Conservation (phyloP, 2,329 filamentous ascomycete genomes). For the Sodiomyces alkalinus region DNA sequence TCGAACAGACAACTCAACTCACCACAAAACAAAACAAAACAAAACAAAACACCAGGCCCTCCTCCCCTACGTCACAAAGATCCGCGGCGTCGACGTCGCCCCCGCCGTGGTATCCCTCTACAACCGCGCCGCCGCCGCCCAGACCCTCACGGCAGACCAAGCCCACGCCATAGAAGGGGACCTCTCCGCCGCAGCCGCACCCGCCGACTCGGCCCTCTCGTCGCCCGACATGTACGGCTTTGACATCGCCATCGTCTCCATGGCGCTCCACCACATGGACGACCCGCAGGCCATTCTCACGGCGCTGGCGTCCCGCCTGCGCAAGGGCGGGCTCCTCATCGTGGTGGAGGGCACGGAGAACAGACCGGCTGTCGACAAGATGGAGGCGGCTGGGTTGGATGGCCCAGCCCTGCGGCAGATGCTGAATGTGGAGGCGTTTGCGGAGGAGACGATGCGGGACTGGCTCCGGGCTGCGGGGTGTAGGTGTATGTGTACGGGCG, state of each 20-base stretch:
- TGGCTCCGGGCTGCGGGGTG: conserved; percentile 25
- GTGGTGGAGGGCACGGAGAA: conserved; percentile 16
- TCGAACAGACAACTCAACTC: too few species aligned
- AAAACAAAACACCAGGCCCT: conserved; percentile 12
- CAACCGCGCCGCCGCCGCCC: conserved; percentile 13
- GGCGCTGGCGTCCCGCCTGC: conserved; percentile 13
- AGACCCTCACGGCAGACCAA: conserved; percentile 10
- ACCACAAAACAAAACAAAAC: neutral
- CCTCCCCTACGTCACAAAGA: conserved; percentile 12
- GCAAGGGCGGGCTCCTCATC: conserved; percentile 15
- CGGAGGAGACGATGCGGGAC: conserved; percentile 8
- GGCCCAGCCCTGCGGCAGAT: too few species aligned
- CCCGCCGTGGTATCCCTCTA: conserved; percentile 16
- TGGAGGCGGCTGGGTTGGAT: conserved; percentile 14
- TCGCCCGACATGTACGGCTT: conserved; percentile 12
- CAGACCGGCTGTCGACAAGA: too few species aligned
- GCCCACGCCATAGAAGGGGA: conserved; percentile 17
- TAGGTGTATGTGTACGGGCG: too few species aligned
- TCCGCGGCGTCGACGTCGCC: conserved; percentile 20
- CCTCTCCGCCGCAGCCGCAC: conserved; percentile 11
- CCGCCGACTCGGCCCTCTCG: conserved; percentile 7
- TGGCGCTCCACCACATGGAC: conserved; percentile 21
- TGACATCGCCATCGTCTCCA: conserved; percentile 17
- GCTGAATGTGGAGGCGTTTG: conserved; percentile 11
- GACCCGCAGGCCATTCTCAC: conserved; percentile 13